Percentiles rank a stretch among this genome's conserved stretches.
phyloP scores from a whole-genome alignment of 2,329 filamentous ascomycete genomes.

The Whalleya microplaca region DNA sequence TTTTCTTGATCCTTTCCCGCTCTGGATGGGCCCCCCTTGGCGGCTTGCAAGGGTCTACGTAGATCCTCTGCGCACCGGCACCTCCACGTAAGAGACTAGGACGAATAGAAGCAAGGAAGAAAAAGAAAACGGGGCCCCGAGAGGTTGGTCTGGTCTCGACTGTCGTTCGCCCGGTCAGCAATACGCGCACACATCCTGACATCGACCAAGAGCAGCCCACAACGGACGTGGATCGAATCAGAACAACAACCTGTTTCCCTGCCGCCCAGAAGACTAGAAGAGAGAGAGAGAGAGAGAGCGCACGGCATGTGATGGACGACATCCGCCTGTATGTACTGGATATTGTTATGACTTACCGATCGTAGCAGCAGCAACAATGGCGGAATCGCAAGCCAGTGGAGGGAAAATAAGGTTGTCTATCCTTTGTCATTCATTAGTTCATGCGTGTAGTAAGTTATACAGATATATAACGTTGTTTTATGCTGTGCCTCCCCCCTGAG shows the following conservation, averaged over 20 bases:
- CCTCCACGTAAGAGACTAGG: background rate
- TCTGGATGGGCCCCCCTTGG: too few relatives aligned
- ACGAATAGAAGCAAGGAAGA: background rate
- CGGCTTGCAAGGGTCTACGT: background rate
- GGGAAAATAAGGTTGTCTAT: background rate
- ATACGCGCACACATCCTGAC: background rate
- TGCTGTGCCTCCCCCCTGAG: too few relatives aligned
- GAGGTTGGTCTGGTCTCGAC: background rate
- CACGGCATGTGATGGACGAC: too few relatives aligned
- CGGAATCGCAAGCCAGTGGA: too few relatives aligned
- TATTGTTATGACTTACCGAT: background rate
- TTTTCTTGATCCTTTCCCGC: background rate
- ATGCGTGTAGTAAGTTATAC: background rate
- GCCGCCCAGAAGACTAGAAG: background rate
- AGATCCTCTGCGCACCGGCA: background rate
- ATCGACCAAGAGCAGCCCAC: background rate
- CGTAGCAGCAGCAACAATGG: background rate
- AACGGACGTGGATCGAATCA: background rate
- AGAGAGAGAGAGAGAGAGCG: too few relatives aligned
- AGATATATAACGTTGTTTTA: background rate
- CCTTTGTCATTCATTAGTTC: background rate
- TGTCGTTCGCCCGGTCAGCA: background rate
- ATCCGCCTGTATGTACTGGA: background rate
- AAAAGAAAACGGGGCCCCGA: background rate
- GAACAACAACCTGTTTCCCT: background rate